A percentile compares a stretch with the other conserved stretches of the same genome.
phyloP scores from a whole-genome alignment of 805 yeast genomes.

The Metschnikowia colocasiae region DNA sequence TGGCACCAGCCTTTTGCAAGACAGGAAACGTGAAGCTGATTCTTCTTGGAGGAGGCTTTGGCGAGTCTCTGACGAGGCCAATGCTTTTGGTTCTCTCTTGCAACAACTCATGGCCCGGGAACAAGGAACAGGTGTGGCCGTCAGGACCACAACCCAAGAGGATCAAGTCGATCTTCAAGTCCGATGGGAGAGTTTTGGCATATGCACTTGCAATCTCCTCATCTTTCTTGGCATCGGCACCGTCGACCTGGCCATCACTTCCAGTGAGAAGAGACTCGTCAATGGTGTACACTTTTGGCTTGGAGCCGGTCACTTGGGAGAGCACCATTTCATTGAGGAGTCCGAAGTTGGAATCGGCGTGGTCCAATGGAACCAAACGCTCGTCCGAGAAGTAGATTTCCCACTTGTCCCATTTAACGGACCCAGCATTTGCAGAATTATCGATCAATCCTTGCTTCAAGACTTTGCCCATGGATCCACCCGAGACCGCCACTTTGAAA shows the following conservation, averaged over 20 bases:
- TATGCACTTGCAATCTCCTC: conserved; percentile 58
- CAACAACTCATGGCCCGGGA: conserved; percentile 77
- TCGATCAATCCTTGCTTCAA: conserved; percentile 64
- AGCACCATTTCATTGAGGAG: conserved; percentile 65
- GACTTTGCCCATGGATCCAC: conserved; percentile 84
- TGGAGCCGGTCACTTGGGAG: conserved; percentile 38
- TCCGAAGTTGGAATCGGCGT: conserved; percentile 84
- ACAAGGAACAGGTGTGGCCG: conserved; percentile 91
- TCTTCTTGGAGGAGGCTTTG: conserved; percentile 92
- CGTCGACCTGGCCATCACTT: conserved; percentile 38
- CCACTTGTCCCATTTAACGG: conserved; percentile 70
- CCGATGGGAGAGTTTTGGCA: conserved; percentile 51
- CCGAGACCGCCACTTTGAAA: conserved; percentile 81
- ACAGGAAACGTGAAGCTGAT: conserved; percentile 84
- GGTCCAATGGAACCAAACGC: conserved; percentile 77
- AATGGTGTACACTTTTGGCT: conserved; percentile 65
- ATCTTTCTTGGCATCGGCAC: conserved; percentile 47
- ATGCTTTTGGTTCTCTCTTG: conserved; percentile 50
- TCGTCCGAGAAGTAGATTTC: conserved; percentile 86
- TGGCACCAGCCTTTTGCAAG: conserved; percentile 47
- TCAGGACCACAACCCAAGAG: conserved; percentile 93
- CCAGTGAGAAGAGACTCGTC: conserved; percentile 58
- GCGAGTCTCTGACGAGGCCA: conserved; percentile 72
- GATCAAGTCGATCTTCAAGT: conserved; percentile 54
- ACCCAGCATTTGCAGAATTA: conserved; percentile 40